Percentiles rank a stretch among this genome's conserved stretches.
phyloP scores from a whole-genome alignment of 1,284 basidiomycete genomes.

The Pyrrhoderma noxium region DNA sequence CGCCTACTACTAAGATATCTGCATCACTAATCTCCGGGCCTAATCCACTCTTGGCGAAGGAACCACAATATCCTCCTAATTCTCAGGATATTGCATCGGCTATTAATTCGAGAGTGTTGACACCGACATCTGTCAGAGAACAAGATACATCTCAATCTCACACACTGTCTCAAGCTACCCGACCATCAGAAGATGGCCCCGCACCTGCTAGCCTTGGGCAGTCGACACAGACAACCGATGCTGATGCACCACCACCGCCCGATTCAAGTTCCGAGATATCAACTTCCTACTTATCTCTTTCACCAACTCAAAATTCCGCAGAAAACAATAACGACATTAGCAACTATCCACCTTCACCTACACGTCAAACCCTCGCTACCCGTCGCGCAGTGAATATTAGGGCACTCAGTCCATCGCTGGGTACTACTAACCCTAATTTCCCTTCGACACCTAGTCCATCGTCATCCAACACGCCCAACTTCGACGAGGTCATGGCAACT shows the following conservation, averaged over 20 bases:
- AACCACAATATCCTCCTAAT: conserved; percentile 1
- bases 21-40: conserved; percentile 9
- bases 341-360: neutral
- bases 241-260: too few relatives aligned
- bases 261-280: neutral
- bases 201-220: too few relatives aligned
- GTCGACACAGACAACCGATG: too few relatives aligned
- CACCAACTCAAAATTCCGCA: neutral
- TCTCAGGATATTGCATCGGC: conserved; percentile 9
- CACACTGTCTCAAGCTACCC: neutral
- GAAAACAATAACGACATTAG: too few relatives aligned
- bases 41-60: conserved; percentile 9
- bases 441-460: neutral
- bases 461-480: neutral
- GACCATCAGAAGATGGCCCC: too few relatives aligned
- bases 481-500: neutral
- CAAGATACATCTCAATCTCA: neutral
- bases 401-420: neutral
- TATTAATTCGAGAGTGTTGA: neutral
- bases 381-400: neutral
- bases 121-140: conserved; percentile 1
- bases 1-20: neutral
- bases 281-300: neutral
- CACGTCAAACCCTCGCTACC: neutral
- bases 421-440: neutral